Evolutionary conservation across 148 eudicot species (phyloP).

Genomic region (Diospyros kaki): DNA sequence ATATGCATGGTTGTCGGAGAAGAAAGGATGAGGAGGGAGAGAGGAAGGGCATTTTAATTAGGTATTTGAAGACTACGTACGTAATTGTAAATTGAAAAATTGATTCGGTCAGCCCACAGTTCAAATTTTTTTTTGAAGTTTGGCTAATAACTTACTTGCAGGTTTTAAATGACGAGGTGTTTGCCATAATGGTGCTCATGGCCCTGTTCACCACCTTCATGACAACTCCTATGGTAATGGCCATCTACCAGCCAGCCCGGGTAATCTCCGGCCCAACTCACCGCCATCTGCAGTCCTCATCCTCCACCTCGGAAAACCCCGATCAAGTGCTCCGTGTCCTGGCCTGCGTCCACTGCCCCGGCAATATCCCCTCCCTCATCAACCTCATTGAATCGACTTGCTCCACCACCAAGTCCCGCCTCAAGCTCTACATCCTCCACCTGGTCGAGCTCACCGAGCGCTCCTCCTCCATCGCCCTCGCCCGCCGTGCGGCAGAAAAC

Average conservation of each 20-base stretch:
- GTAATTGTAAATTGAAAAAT: too few relatives aligned
- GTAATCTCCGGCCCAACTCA: neutral
- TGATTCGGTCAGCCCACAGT: too few relatives aligned
- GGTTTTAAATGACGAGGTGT: conserved; percentile 46
- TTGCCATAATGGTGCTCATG: conserved; percentile 49
- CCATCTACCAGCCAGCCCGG: conserved; percentile 29
- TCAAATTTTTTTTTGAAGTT: too few relatives aligned
- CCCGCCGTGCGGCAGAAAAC: conserved; percentile 34
- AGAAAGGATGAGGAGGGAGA: too few relatives aligned
- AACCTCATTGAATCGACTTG: conserved; percentile 39
- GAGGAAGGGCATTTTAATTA: too few relatives aligned
- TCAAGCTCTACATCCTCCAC: conserved; percentile 46
- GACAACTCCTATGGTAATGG: conserved; percentile 44
- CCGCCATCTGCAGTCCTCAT: neutral
- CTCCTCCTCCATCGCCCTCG: conserved; percentile 47
- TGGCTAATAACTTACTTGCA: neutral
- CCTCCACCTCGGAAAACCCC: neutral
- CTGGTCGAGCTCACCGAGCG: conserved; percentile 56
- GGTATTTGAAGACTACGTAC: too few relatives aligned
- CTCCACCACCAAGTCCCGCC: conserved; percentile 15
- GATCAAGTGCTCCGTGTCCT: conserved; percentile 29
- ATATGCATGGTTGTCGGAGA: too few relatives aligned
- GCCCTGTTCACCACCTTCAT: conserved; percentile 53
- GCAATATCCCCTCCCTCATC: conserved; percentile 32
- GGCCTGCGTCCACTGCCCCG: conserved; percentile 44